Evolutionary conservation across 1,284 basidiomycete species (phyloP).

Genomic region (Pisolithus thermaeus): DNA sequence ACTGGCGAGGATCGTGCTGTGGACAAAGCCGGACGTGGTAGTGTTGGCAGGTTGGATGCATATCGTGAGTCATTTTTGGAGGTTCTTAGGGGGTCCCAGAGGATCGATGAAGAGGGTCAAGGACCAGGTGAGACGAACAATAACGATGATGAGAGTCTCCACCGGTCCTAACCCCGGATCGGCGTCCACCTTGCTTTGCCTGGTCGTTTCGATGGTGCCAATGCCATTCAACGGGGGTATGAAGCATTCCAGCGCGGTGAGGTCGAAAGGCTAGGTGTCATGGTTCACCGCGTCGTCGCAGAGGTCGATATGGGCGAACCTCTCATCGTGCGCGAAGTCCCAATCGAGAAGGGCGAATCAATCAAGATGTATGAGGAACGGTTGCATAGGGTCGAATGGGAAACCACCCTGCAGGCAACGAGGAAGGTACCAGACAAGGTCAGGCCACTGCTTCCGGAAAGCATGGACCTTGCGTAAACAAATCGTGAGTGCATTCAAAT

Average conservation of each 20-base stretch:
- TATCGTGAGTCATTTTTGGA: conserved; percentile 64
- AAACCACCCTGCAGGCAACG: conserved; percentile 85
- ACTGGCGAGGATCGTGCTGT: conserved; percentile 69
- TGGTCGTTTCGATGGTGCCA: conserved; percentile 89
- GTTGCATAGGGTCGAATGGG: conserved; percentile 84
- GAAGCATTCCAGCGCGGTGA: conserved; percentile 84
- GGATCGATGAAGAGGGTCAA: background rate
- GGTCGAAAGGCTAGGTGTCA: conserved; percentile 74
- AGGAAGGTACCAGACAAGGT: conserved; percentile 57
- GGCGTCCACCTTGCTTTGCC: conserved; percentile 97
- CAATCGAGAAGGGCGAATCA: conserved; percentile 68
- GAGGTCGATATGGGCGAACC: conserved; percentile 94
- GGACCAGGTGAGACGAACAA: conserved; percentile 7
- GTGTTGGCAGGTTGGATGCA: conserved; percentile 99
- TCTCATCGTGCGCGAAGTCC: conserved; percentile 75
- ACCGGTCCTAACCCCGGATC: conserved; percentile 71
- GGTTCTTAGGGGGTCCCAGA: conserved; percentile 36
- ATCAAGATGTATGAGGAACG: conserved; percentile 73
- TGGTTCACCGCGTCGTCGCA: conserved; percentile 93
- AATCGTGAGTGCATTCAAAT: no score
- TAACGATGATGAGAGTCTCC: conserved; percentile 29
- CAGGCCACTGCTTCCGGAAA: conserved; percentile 7
- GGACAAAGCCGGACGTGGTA: conserved; percentile 72
- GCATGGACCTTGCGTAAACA: background rate
- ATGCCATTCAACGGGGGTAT: conserved; percentile 86